Percentiles rank a stretch among this genome's conserved stretches.
Conservation (phyloP, 2,329 filamentous ascomycete species). For the Alternaria atra region DNA sequence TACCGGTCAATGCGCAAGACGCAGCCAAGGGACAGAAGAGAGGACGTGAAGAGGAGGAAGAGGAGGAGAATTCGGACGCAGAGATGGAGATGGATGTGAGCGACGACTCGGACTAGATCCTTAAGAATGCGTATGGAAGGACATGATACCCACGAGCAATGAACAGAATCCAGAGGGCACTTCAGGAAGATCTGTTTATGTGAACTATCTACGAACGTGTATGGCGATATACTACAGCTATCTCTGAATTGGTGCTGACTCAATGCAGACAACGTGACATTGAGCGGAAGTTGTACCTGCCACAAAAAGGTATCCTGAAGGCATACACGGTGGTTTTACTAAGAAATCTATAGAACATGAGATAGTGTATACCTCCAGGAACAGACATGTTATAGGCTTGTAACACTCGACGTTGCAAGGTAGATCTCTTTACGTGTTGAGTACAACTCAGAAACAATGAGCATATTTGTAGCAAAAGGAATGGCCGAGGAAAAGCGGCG, state of each 20-base stretch:
- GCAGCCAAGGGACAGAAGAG: constrained; percentile 71
- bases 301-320: too few relatives aligned
- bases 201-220: constrained; percentile 7
- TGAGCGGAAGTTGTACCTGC: background rate
- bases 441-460: too few relatives aligned
- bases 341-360: too few relatives aligned
- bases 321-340: too few relatives aligned
- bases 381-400: too few relatives aligned
- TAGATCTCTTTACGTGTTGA: too few relatives aligned
- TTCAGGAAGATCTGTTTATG: background rate
- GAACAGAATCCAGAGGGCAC: constrained; percentile 6
- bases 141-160: constrained; percentile 28
- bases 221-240: constrained; percentile 5
- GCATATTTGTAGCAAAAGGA: too few relatives aligned
- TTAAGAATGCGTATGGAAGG: background rate
- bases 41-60: constrained; percentile 68
- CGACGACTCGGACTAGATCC: constrained; percentile 66
- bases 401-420: too few relatives aligned
- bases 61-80: constrained; percentile 62
- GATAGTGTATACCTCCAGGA: too few relatives aligned
- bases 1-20: constrained; percentile 50
- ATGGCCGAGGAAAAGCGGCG: too few relatives aligned
- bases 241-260: constrained; percentile 8
- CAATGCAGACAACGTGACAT: constrained; percentile 1
- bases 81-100: constrained; percentile 73